Evolutionary conservation across 495 filamentous ascomycete species (phyloP).

Genomic region (Talaromyces liani): DNA sequence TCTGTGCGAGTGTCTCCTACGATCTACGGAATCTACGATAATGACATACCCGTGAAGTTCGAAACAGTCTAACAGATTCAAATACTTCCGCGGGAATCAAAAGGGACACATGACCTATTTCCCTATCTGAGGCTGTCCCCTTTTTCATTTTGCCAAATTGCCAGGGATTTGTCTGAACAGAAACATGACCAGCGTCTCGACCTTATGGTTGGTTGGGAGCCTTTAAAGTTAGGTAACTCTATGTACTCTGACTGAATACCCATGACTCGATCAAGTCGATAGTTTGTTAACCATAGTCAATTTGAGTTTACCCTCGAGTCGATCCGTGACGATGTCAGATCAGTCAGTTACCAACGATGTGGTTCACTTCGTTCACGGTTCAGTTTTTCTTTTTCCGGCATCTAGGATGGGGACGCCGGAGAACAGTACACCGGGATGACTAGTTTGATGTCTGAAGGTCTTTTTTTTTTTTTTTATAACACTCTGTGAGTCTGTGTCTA

Average conservation of each 20-base stretch:
- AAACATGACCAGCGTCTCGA: not conserved
- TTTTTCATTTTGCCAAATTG: not conserved
- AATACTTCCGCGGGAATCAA: not conserved
- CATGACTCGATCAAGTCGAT: not conserved
- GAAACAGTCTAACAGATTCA: not conserved
- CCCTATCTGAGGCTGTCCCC: not conserved
- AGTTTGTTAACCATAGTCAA: not conserved
- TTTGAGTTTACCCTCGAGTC: not conserved
- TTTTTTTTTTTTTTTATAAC: not conserved
- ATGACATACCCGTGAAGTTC: not conserved
- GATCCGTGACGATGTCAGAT: not conserved
- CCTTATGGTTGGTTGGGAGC: not conserved
- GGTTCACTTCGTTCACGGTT: not conserved
- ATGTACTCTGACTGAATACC: not conserved
- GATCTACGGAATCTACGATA: not conserved
- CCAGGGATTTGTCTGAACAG: not conserved
- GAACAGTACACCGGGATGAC: not conserved
- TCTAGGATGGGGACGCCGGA: not conserved
- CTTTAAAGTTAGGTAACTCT: not conserved
- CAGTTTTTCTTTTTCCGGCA: not conserved
- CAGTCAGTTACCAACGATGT: not conserved
- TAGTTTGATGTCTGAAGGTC: not conserved
- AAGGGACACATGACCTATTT: not conserved
- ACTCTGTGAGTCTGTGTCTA: not conserved
- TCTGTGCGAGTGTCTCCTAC: not conserved